Evolutionary conservation across 1,284 basidiomycete species (phyloP), one percentile per base, ranked within the genome.

Genomic region (Coniferiporia sulphurascens): DNA sequence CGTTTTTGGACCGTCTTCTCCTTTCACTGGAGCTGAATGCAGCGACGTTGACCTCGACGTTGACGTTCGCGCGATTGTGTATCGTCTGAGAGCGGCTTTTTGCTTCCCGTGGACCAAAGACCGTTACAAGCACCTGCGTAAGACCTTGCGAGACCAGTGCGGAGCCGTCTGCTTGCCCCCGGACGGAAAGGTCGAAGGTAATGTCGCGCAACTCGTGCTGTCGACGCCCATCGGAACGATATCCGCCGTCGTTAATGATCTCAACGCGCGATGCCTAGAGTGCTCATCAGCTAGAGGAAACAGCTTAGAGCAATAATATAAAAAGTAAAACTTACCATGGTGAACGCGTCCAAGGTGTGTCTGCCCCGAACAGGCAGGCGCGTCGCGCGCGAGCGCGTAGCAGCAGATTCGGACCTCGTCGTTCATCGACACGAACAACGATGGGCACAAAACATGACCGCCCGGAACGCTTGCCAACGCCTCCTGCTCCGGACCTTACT

Each of bases 101-200:
- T 0, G 92, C 87, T 74, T 98, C 96, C 62, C 93, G 78, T 0
- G 96, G 97, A 0, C 96, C 96, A 71, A 92, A 93, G 0, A 98
- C 91, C 52, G 87, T 87, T 8, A 91, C 91, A 15, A 86, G 78
- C 7, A 97, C 93, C 61, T 88, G 85, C 0, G 96, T 98, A 21
- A 98, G 81, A 1, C 97, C 96, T 72, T 98, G 95, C 2, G 86
- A 82, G 66, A 96, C 83, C 17, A 81, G 78, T 0, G 93, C 91
- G 21, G 88, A 89, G 32, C 95, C 96, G 67, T 98, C 94, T 27
- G 93, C 87, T 35, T 81, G 76, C 22, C 89, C 85, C 67, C 91
- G 89, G 38, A 85, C 80, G 3, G 86, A 80, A 50, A 97, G 83
- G 68, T 89, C 82, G 71, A 98, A 90, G 46, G 78, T 76, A 62